phyloP scores from a whole-genome alignment of 1,284 basidiomycete species.

The Sporisorium exsertum region DNA sequence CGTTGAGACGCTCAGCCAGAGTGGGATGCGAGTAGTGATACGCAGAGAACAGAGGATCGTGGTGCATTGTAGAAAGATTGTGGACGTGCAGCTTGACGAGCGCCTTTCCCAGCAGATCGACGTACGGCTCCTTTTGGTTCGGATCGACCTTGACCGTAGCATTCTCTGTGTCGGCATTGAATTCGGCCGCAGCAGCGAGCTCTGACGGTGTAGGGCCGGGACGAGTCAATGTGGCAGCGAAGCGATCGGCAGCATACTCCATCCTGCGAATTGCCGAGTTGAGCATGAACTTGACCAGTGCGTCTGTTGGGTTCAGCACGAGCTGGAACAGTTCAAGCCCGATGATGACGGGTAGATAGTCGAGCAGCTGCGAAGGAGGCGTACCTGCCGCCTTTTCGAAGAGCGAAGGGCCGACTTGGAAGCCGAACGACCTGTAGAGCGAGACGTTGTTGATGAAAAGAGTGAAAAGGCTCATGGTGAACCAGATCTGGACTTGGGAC shows the following conservation, averaged over 20 bases:
- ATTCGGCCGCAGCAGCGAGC: slow-evolving; percentile 42
- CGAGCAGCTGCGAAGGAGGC: slow-evolving; percentile 25
- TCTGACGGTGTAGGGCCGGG: slow-evolving; percentile 51
- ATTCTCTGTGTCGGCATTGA: slow-evolving; percentile 30
- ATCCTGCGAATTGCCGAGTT: slow-evolving; percentile 61
- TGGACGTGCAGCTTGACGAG: slow-evolving; percentile 67
- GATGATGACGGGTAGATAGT: slow-evolving; percentile 64
- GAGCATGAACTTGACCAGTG: slow-evolving; percentile 63
- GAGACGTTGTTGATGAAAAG: slow-evolving; percentile 85
- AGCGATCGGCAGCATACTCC: slow-evolving; percentile 66
- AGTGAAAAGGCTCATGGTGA: slow-evolving; percentile 87
- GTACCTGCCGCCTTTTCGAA: slow-evolving; percentile 39
- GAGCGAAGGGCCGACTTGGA: slow-evolving; percentile 70
- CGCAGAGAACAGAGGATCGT: slow-evolving; percentile 66
- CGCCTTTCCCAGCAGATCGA: slow-evolving; percentile 57
- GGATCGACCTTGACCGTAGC: slow-evolving; percentile 32
- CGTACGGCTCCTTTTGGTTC: slow-evolving; percentile 57
- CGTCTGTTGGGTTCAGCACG: slow-evolving; percentile 62
- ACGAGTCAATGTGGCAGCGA: slow-evolving; percentile 54
- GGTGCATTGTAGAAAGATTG: slow-evolving; percentile 67
- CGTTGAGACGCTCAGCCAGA: slow-evolving; percentile 61
- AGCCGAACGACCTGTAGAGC: slow-evolving; percentile 87
- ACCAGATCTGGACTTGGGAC: slow-evolving; percentile 86
- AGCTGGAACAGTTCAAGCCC: slow-evolving; percentile 68
- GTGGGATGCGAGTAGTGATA: slow-evolving; percentile 68